Base-by-base conservation (phyloP, 495 filamentous ascomycete species). In the Aspergillus diversus region DNA sequence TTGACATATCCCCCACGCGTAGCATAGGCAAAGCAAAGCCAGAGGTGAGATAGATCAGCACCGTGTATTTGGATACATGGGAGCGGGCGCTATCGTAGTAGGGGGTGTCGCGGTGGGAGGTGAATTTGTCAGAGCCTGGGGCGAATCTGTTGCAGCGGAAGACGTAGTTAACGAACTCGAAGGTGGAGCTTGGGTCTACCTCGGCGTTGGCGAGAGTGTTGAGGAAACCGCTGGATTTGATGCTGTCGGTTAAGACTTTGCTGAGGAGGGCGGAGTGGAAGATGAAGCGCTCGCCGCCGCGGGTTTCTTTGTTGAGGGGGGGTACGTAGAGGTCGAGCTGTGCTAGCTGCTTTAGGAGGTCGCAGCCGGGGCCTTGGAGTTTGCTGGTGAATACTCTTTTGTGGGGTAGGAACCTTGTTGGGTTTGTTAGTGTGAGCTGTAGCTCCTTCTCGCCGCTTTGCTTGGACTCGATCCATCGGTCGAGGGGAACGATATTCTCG, bases 51-150 rank as follows among this genome's bases (percentile, higher is more conserved):
- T 57, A 57, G 0, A 57, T 48, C 21, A 57, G 16, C 4, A 48
- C 11, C 5, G 55, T 57, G 31, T 57, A 57, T n/a, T 57, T 57
- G 37, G 55, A 48, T 33, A 57, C 37, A n/a, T 57, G 55, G 3
- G 52, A 55, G 9, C 52, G 52, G 5, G 5, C 7, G 5, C 17
- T 7, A 21, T 55, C 52, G 52, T 55, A 55, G 15, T 55, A 55
- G 3, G 52, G 52, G n/a, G 52, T 55, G 7, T 55, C 52, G 0
- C 16, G 52, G 33, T 55, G 52, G 52, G 7, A 35, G 5, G 32
- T 55, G 31, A 55, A 55, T 12, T 37, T 33, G 31, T 4, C 7
- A 37, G 34, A 31, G 4, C 52, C 32, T 8, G 52, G 52, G 8
- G 52, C 16, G 32, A 55, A 55, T 13, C 7, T 33, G n/a, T 55